Conservation (phyloP, 148 eudicot species). For the Rhododendron vialii region DNA sequence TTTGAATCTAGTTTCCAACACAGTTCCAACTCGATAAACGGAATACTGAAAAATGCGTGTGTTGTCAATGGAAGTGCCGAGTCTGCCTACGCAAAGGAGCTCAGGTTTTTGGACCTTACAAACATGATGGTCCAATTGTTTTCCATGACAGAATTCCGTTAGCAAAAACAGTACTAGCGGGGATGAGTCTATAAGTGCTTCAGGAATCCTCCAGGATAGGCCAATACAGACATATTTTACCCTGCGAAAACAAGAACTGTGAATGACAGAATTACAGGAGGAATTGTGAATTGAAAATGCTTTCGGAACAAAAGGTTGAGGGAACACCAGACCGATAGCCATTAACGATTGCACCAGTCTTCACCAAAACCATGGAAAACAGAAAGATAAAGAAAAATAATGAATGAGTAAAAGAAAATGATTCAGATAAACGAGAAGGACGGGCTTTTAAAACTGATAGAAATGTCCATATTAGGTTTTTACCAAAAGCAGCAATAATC, state of each 20-base stretch:
- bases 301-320: neutral
- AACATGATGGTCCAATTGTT: neutral
- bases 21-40: neutral
- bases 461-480: constrained; percentile 45
- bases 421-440: constrained; percentile 10
- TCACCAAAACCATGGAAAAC: neutral
- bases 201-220: neutral
- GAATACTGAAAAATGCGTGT: neutral
- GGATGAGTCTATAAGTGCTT: neutral
- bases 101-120: neutral
- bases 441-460: constrained; percentile 17
- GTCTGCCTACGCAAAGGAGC: neutral
- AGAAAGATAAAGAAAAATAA: neutral
- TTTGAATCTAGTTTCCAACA: neutral
- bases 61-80: neutral
- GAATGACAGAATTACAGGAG: neutral
- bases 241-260: neutral
- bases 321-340: neutral
- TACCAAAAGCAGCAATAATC: constrained; percentile 46
- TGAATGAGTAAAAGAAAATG: neutral
- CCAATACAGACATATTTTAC: neutral
- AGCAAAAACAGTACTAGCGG: neutral
- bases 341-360: neutral
- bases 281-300: neutral
- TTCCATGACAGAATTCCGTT: too few relatives aligned